Base-by-base conservation (phyloP, 2,329 filamentous ascomycete species). In the Trichoderma sp. region DNA sequence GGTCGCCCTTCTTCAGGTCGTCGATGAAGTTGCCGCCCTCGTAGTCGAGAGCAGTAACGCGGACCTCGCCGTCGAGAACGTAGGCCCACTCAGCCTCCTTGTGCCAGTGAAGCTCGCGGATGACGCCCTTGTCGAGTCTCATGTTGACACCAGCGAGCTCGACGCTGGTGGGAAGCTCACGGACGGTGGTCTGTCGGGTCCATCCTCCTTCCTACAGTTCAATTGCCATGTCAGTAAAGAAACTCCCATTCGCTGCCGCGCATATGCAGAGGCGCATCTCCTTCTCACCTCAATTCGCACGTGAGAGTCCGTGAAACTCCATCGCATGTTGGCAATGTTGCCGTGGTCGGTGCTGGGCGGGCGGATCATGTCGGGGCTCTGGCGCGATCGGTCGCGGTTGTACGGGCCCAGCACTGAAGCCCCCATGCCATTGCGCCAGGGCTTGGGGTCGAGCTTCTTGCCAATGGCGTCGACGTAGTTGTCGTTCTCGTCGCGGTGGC, bases 21-120 rank as follows among this genome's bases (percentile, higher is more conserved):
- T 93, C 92, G 71, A 94, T 87, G 77, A 93, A 94, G 71, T 88
- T 92, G 71, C 91, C 88, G 11, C 92, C 92, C 71, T 94, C 89
- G 53, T 90, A 88, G 78, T 93, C 91, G 21, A 94, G 84, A 0
- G 89, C 91, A 0, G 91, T 92, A 62, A 94, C 86, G 65, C 91
- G 88, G 24, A 92, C 90, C 70, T 86, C 84, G 62, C 91, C 91
- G 68, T 90, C 87, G 0, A 93, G 85, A 3, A 93, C 88, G 71
- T 91, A 93, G 0, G 89, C 90, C 91, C 91, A 93, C 76, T 94
- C 91, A 47, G 90, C 91, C 77, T 92, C 89, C 74, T 91, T 92
- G 82, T 94, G 91, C 91, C 91, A 94, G 76, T 94, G 91, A 10
- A 94, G 83, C 77, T 94, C 91, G 33, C 91, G 89, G 73, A 92